Base-by-base conservation (phyloP, 148 eudicot species). In the Fagopyrum esculentum region DNA sequence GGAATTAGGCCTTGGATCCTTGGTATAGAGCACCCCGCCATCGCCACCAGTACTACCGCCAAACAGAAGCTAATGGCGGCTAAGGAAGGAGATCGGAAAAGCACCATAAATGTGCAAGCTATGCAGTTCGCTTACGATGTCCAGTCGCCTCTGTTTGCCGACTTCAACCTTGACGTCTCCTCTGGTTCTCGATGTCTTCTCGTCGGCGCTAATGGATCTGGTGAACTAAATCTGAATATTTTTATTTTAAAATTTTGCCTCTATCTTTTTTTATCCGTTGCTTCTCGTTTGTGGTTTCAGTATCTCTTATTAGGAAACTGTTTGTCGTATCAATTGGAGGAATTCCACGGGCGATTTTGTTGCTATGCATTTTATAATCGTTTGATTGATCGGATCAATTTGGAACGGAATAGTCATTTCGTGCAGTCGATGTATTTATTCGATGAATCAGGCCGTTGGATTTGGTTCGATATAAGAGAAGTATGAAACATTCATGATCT, bases 141-240 rank as follows among this genome's bases (percentile, higher is more conserved):
- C 17, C 84, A 88, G 50, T 66, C 78, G 26, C 93, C 98, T 2
- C 68, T 94, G 4, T 94, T 87, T 72, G 78, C 89, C 55, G 90
- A 91, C n/a, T 94, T 94, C 79, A 86, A 46, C 69, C 90, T 94
- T 83, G 78, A 84, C 1, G 75, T 94, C 57, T 35, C 84, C 9
- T 86, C 93, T 45, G 86, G 93, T 56, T 91, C 98, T 76, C 96
- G 96, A 3, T 94, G 98, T 78, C 97, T 94, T 56, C 98, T 94
- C 74, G 86, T 94, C 84, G 98, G 98, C 35, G 91, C 98, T 75
- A 91, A 94, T 56, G 98, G 98, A 86, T 94, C 98, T 64, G 98
- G 98, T 94, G 47, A 66, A 4, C 47, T 43, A 40, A 1, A 9
- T 30, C 2, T 12, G 30, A 35, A 0, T 43, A 4, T 40, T 66